Percentiles rank a stretch among this genome's conserved stretches.
These are phyloP conservation scores for Nephelium lappaceum DNA, from an alignment of 345 rosid species.

Conservation along the genomic window DNA sequence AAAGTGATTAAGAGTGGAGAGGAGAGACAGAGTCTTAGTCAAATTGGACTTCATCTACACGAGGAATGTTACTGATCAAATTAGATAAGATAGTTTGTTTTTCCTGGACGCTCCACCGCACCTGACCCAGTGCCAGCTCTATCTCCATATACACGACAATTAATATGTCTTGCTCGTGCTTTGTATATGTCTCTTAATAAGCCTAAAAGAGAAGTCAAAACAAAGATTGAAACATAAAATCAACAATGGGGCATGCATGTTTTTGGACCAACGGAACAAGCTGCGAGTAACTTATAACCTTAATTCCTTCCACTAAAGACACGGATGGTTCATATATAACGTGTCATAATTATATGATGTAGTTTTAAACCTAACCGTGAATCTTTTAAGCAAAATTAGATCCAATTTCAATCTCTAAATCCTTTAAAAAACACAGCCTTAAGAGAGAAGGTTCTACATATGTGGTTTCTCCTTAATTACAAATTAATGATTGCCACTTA, in stretches of 20 bases:
- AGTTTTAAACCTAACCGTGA: not conserved
- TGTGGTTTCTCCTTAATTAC: not conserved
- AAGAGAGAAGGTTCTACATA: not conserved
- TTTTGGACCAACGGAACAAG: not conserved
- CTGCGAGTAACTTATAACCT: not conserved
- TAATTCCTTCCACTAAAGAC: not conserved
- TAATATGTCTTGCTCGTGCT: not conserved
- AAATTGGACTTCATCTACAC: slow-evolving; percentile 8
- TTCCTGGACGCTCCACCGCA: slow-evolving; percentile 8
- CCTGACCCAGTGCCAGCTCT: slow-evolving; percentile 8
- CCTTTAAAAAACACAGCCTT: not conserved
- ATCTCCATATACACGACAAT: not conserved
- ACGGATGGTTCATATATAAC: not conserved
- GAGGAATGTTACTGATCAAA: not conserved
- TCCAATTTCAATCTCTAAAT: too few species aligned
- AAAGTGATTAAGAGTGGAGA: not conserved
- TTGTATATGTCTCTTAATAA: not conserved
- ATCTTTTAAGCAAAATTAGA: not conserved
- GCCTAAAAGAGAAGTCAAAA: not conserved
- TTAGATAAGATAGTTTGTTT: slow-evolving; percentile 8
- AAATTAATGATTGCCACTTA: too few species aligned
- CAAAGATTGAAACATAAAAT: not conserved
- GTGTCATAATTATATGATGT: too few species aligned
- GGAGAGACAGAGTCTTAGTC: not conserved
- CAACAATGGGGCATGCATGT: not conserved